Evolutionary conservation across 805 yeast genomes (phyloP), one percentile per base, ranked within the genome.

Genomic region (Saccharomyces eubayanus): DNA sequence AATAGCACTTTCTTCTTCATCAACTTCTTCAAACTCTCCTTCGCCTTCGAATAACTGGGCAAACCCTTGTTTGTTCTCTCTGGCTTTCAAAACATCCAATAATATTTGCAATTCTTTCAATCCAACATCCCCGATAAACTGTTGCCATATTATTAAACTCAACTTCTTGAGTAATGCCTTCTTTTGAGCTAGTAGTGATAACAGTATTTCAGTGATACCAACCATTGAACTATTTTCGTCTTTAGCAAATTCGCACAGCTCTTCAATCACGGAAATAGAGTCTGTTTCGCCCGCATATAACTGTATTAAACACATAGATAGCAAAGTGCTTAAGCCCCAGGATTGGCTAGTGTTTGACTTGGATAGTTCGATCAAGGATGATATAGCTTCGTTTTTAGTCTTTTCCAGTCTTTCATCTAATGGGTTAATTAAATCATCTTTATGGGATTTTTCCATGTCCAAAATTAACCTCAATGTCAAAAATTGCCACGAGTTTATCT

Each of bases 11-110:
- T 77, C 82, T 1, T 70, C 78, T 0, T 68, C 80, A 1, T 68
- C 77, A 31, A 76, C 84, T 5, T 73, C 77, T 24, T 72, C 80
- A 45, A 65, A 73, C 16, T 73, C 82, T 49, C 76, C 76, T 10
- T 75, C 88, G 12, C 79, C 82, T 54, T 87, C 88, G 64, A 91
- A 91, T 62, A 92, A 70, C 48, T 79, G 78, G 28, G 78, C 77
- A 68, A 88, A 94, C 1, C 97, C 97, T 59, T 84, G 83, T 57
- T 83, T 81, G 66, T 87, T 88, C 68, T 91, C 97, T 63, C 80
- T 83, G 0, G 95, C 77, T 16, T 72, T 59, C 50, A 85, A 66
- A 16, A 85, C 78, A 54, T 84, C 85, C 51, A 75, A 74, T 49
- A 86, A 62, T 27, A 80, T 68, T 10, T 72, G 69, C 31, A 86